Percentiles rank a stretch among this genome's conserved stretches.
Conservation (phyloP, 768 basidiomycete species). For the Brasilioporus rufonigricans region DNA sequence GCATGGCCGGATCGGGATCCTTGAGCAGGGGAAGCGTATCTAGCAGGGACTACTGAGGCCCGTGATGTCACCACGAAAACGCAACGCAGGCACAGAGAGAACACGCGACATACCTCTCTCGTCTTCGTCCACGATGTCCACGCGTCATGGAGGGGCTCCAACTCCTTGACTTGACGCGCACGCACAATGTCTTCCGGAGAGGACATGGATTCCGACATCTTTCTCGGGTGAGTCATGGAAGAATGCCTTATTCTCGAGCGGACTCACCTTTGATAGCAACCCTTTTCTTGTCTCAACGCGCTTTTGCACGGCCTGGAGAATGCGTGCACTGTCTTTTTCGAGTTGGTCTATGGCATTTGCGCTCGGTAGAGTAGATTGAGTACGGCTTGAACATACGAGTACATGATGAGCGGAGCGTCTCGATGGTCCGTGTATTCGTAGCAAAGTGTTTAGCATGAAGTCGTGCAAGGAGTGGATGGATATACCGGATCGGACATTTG, state of each 20-base stretch:
- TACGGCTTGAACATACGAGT: constrained; percentile 7
- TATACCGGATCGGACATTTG: neutral
- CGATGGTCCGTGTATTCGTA: constrained; percentile 15
- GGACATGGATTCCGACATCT: constrained; percentile 56
- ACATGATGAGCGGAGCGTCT: constrained; percentile 11
- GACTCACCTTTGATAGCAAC: constrained; percentile 44
- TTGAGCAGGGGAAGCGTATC: constrained; percentile 60
- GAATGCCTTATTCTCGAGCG: neutral
- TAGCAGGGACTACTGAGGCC: constrained; percentile 55
- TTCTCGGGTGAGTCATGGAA: neutral
- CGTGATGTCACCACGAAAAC: constrained; percentile 8
- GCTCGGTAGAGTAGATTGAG: constrained; percentile 10
- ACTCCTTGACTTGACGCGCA: constrained; percentile 63
- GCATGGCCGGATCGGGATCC: constrained; percentile 77
- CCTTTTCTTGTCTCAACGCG: constrained; percentile 49
- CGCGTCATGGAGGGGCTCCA: constrained; percentile 62
- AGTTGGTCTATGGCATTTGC: constrained; percentile 24
- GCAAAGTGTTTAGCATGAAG: constrained; percentile 11
- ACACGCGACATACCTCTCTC: constrained; percentile 47
- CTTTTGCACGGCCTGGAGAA: constrained; percentile 53
- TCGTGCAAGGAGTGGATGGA: neutral
- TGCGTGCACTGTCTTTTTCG: constrained; percentile 45
- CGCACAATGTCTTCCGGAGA: constrained; percentile 54
- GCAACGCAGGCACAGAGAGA: neutral
- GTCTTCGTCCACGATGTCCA: constrained; percentile 66